A percentile compares a stretch with the other conserved stretches of the same genome.
Evolutionary conservation across 1,284 basidiomycete species (phyloP).

Genomic region (Agaricales sp.): DNA sequence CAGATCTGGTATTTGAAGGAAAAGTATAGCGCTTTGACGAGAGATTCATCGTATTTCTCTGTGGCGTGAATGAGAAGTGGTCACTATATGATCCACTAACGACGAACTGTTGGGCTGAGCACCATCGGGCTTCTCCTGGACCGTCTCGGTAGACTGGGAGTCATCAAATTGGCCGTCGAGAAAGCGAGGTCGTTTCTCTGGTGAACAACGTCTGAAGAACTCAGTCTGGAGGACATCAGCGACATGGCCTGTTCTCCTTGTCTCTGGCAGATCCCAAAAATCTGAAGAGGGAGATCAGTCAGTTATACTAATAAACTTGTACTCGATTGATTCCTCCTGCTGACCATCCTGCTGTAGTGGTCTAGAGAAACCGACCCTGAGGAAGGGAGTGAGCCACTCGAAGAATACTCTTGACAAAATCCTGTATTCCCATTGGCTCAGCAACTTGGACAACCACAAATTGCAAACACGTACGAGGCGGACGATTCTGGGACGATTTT

Average conservation of each 20-base stretch:
- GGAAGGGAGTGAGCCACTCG: slow-evolving; percentile 40
- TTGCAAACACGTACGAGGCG: slow-evolving; percentile 24
- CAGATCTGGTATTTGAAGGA: slow-evolving; percentile 36
- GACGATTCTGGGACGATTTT: slow-evolving; percentile 27
- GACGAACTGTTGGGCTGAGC: no score
- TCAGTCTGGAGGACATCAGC: slow-evolving; percentile 31
- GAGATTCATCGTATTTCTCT: slow-evolving; percentile 38
- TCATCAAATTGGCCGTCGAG: slow-evolving; percentile 9
- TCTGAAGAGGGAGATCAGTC: slow-evolving; percentile 22
- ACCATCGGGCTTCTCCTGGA: no score
- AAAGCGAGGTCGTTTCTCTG: slow-evolving; percentile 30
- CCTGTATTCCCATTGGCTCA: slow-evolving; percentile 15
- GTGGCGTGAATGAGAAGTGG: slow-evolving; percentile 9
- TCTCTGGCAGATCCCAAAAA: slow-evolving; percentile 38
- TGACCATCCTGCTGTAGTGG: slow-evolving; percentile 45
- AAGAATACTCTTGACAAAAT: slow-evolving; percentile 35
- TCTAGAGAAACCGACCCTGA: slow-evolving; percentile 43
- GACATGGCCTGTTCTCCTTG: slow-evolving; percentile 26
- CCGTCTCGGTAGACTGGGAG: no score
- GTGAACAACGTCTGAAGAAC: slow-evolving; percentile 39
- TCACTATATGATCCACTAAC: no score
- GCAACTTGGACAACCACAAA: background rate
- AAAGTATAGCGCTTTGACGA: slow-evolving; percentile 45
- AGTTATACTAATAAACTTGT: background rate
- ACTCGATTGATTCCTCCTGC: slow-evolving; percentile 10